Base-by-base conservation (phyloP, 176 grass and related monocot genomes). In the Elaeis guineensis region DNA sequence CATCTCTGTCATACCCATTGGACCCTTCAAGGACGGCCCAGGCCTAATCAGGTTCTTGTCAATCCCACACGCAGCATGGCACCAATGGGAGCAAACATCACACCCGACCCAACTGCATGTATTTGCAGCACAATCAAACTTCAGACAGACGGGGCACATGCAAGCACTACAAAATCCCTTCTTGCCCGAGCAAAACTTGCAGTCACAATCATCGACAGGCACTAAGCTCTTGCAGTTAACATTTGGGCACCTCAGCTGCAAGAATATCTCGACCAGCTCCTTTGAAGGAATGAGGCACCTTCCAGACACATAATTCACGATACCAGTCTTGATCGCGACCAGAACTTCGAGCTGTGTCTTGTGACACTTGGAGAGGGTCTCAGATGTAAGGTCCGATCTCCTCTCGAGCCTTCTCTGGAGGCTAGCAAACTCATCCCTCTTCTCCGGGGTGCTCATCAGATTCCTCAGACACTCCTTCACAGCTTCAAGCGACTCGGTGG, bases 31-130 rank as follows among this genome's bases (percentile, higher is more conserved):
- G 3, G 78, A 86, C 5, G 78, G 87, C 1, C 93, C 93, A 49
- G 93, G 85, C 57, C 94, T 85, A 64, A 98, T 98, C 62, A 93
- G 55, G 56, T 86, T 92, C 73, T 62, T 89, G 39, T 85, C 85
- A 17, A 98, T 82, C 2, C 81, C 94, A 32, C 94, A 98, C 0
- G 72, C 79, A 51, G 88, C 94, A 73, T 98, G 94, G 52, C 88
- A 98, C 94, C 94, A 98, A 69, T 98, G 94, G 4, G 81, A 85
- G 30, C 94, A 98, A 25, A 86, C 81, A 32, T 98, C 94, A 54
- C 94, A 98, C 0, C 94, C 94, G 15, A 98, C 94, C 94, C 94
- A 98, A 63, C 81, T 89, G 57, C 94, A 98, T 16, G 94, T 98
- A 54, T 98, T 92, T 16, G 74, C 80, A 16, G 94, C 88, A 57